Base-by-base conservation (phyloP, 2,329 filamentous ascomycete genomes). In the Fusarium proliferatum region DNA sequence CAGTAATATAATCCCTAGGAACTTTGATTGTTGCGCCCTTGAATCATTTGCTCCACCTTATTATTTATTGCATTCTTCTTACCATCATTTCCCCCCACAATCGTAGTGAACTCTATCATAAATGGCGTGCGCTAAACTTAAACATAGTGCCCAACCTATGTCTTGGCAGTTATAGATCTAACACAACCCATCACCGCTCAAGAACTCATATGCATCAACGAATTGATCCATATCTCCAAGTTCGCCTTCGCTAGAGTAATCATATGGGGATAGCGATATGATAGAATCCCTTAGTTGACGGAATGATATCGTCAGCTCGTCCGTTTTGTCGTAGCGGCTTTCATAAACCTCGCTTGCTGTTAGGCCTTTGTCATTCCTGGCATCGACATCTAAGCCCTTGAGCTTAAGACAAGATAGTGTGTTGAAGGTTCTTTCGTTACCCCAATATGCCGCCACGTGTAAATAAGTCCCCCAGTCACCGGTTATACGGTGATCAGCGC, bases 341-440 rank as follows among this genome's bases (percentile, higher is more conserved):
- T 49, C 46, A 49, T 11, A 49, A 7, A 49, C 46, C 0, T n/a
- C 21, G 21, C 13, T 34, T 49, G 8, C 46, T n/a, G 30, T 49
- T 13, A 49, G 3, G 2, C 30, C 46, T 49, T 49, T 3, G 0
- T 5, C 28, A 49, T 49, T 0, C 5, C 1, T 23, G 9, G 30
- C 46, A 34, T 34, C 13, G 10, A 49, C 28, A 34, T 49, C 28
- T 6, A 49, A 6, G 12, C 46, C 30, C 3, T 4, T 33, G 11
- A 49, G 8, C 0, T 49, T 5, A n/a, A 49, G 9, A 1, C 28
- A 6, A 16, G 26, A 49, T 7, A 49, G 19, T 1, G 28, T n/a
- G 5, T 9, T 23, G 26, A 49, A 5, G 9, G 46, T 49, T 16
- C 2, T n/a, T 15, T 49, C 28, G 12, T 3, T 6, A 33, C 46